Conservation (phyloP, 345 rosid genomes). For the Triadica sebifera region DNA sequence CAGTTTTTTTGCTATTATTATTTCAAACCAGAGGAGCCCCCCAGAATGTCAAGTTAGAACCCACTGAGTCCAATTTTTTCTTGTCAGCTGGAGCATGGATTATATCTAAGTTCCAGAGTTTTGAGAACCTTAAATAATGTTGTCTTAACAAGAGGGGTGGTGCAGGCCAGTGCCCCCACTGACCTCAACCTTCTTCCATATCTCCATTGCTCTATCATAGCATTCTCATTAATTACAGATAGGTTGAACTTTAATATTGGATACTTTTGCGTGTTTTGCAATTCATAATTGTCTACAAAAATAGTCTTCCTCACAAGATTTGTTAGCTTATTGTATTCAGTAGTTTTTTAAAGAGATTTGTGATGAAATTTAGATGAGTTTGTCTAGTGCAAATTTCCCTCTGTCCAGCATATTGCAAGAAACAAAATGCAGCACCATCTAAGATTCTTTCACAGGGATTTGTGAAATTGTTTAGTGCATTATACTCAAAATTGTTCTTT, state of each 20-base stretch:
- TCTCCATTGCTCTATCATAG: neutral
- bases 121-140: too few relatives aligned
- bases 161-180: too few relatives aligned
- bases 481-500: too few relatives aligned
- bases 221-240: neutral
- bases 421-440: neutral
- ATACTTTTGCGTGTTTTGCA: neutral
- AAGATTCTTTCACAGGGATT: neutral
- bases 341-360: neutral
- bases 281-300: neutral
- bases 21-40: neutral
- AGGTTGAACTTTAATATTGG: neutral
- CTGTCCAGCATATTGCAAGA: neutral
- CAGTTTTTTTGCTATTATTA: neutral
- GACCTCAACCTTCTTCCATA: too few relatives aligned
- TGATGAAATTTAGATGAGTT: neutral
- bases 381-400: neutral
- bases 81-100: neutral
- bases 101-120: too few relatives aligned
- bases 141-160: too few relatives aligned
- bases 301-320: neutral
- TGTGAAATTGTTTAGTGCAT: too few relatives aligned
- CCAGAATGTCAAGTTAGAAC: neutral
- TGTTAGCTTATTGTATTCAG: neutral
- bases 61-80: neutral